Evolutionary conservation across 345 rosid genomes (phyloP).

Genomic region (Citrus hindsii): DNA sequence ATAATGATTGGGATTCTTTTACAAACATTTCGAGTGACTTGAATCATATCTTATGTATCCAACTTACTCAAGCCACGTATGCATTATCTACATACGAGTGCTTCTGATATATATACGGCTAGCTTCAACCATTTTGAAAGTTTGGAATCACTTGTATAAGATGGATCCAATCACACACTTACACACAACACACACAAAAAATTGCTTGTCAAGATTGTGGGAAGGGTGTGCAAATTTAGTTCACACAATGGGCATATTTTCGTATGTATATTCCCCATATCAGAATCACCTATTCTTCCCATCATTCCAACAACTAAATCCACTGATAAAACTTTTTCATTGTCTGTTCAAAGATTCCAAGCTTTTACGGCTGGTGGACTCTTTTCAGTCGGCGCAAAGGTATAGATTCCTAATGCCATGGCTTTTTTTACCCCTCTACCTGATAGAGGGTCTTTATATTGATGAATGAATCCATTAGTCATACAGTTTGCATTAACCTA

Average conservation of each 20-base stretch:
- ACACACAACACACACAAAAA: not conserved
- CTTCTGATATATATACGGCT: not conserved
- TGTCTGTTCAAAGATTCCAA: conserved; percentile 23
- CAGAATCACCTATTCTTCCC: not conserved
- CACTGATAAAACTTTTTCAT: not conserved
- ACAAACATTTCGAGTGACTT: too few relatives aligned
- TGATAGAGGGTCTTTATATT: too few relatives aligned
- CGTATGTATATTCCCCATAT: conserved; percentile 8
- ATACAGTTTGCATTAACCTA: not conserved
- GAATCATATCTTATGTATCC: conserved; percentile 19
- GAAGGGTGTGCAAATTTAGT: conserved; percentile 12
- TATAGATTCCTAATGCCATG: conserved; percentile 8
- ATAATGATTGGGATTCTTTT: not conserved
- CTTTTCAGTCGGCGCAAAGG: not conserved
- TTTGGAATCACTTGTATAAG: conserved; percentile 8
- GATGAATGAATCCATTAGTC: not conserved
- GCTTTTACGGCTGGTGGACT: conserved; percentile 15
- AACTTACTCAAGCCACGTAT: conserved; percentile 29
- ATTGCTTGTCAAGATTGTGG: conserved; percentile 14
- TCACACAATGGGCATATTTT: conserved; percentile 23
- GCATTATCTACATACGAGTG: conserved; percentile 23
- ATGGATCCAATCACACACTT: not conserved
- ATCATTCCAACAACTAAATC: not conserved
- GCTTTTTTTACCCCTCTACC: not conserved
- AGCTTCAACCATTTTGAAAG: not conserved